Evolutionary conservation across 2,329 filamentous ascomycete genomes (phyloP), one percentile per base, ranked within the genome.

Genomic region (Trichophyton simii): DNA sequence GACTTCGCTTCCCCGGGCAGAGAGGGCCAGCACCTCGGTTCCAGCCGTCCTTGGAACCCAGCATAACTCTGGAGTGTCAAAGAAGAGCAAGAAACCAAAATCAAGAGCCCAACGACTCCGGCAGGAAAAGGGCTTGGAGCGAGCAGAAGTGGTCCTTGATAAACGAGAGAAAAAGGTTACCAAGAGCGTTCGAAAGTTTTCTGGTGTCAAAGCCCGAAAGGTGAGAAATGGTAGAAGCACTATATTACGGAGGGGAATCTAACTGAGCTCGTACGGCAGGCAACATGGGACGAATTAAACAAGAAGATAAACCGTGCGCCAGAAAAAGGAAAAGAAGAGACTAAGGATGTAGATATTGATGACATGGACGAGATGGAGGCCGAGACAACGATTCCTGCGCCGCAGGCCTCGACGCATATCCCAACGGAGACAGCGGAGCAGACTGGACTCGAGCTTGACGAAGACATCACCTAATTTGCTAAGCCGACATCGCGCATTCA

Each of bases 101-200:
- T 80, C 77, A 28, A 78, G 79, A 58, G 75, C 78, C 6, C 83
- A 85, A 69, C 75, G 78, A 4, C 66, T 78, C 60, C 77, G 83
- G 48, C 80, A 80, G 57, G 75, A 81, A 65, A 79, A 78, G 67
- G 79, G 78, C 18, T 71, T 84, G 48, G 82, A 83, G 66, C 76
- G 79, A 63, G 83, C 80, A 6, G 82, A 82, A 62, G 73, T 76
- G 15, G 76, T 80, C 41, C 71, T 79, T 63, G 81, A 82, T 63
- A 82, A 80, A 70, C 68, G 80, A 48, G 80, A 83, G 70, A 77
- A 76, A 48, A 85, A 85, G 69, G 73, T 81, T 36, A 72, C 75
- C 20, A 82, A 80, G 67, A 83, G 81, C 65, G 65, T 79, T 52
- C 72, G 69, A 8, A 78, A 76, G 62, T 77, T 73, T 38, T 80